Evolutionary conservation across 257 asterid species (phyloP).

Genomic region (Verbascum thapsus): DNA sequence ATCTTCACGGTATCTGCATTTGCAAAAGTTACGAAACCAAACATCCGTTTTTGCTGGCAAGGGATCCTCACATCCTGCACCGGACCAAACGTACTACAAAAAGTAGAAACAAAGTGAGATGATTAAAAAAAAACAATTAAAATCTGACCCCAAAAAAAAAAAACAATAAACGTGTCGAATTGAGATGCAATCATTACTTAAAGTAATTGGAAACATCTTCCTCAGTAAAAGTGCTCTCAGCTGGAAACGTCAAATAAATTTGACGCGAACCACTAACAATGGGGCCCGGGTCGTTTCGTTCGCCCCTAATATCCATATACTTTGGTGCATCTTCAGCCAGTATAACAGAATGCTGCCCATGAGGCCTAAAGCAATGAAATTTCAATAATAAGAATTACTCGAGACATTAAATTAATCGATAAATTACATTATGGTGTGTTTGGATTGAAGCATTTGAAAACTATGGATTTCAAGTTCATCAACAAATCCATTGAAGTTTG

Average conservation of each 20-base stretch:
- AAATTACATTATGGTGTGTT: too few species aligned
- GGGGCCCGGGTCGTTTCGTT: constrained; percentile 77
- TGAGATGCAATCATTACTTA: constrained; percentile 39
- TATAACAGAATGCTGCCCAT: constrained; percentile 84
- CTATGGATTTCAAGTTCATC: too few species aligned
- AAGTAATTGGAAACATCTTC: constrained; percentile 81
- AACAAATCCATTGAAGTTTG: too few species aligned
- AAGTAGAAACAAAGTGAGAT: too few species aligned
- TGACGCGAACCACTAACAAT: constrained; percentile 70
- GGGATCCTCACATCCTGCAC: constrained; percentile 97
- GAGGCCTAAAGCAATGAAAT: constrained; percentile 62
- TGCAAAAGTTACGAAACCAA: constrained; percentile 79
- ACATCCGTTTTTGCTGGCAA: constrained; percentile 86
- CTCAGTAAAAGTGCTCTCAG: constrained; percentile 79
- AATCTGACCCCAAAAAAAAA: neutral
- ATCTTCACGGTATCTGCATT: constrained; percentile 67
- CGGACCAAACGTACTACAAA: constrained; percentile 67
- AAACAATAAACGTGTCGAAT: neutral
- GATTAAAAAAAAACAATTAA: neutral
- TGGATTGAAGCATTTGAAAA: too few species aligned
- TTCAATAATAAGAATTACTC: neutral
- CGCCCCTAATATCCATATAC: constrained; percentile 59
- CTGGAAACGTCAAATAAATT: constrained; percentile 85
- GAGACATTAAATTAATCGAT: neutral
- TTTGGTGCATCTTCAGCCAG: constrained; percentile 74